Base-by-base conservation (phyloP, 1,284 basidiomycete species). In the Paramarasmius palmivorus region DNA sequence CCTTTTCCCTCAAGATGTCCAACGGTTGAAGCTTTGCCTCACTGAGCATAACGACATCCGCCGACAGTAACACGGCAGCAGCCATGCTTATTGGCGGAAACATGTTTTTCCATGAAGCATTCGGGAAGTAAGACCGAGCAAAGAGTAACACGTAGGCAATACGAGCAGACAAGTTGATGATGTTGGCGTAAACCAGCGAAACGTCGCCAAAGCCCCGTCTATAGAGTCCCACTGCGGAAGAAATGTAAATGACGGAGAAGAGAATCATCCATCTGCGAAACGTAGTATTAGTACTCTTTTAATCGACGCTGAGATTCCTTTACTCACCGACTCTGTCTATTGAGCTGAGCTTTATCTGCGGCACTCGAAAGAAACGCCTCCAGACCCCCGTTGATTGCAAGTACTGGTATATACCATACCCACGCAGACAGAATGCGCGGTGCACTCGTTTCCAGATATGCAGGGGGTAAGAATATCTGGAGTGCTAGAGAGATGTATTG, bases 331-430 rank as follows among this genome's bases (percentile, higher is more conserved):
- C 84, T 88, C 65, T 93, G 91, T 5, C 66, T 65, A 47, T 76
- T 81, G 4, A 95, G 69, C 65, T 92, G 87, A 2, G 68, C 61
- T 0, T 84, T 75, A 2, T 77, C 76, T 3, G 92, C 90, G 1
- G 86, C 85, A 49, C 92, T 90, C 2, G 90, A 84, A 59, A 95
- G 79, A 70, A 95, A 95, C 0, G 93, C 90, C 68, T 98, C 95
- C 20, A 95, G 74, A 1, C 91, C 82, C 3, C 95, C 95, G 66
- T 98, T 98, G 60, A 92, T 72, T 3, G 90, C 90, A 61, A 98
- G 80, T 17, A 91, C 80, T 1, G 95, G 95, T 57, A 97, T 87
- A 63, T 94, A 95, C 73, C 83, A 86, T 22, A 88, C 72, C 81
- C 94, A 97, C 0, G 87, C 85, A 22, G 73, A 70, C 3, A 97